Evolutionary conservation across 768 basidiomycete species (phyloP).

Genomic region (Steccherinum ochraceum): DNA sequence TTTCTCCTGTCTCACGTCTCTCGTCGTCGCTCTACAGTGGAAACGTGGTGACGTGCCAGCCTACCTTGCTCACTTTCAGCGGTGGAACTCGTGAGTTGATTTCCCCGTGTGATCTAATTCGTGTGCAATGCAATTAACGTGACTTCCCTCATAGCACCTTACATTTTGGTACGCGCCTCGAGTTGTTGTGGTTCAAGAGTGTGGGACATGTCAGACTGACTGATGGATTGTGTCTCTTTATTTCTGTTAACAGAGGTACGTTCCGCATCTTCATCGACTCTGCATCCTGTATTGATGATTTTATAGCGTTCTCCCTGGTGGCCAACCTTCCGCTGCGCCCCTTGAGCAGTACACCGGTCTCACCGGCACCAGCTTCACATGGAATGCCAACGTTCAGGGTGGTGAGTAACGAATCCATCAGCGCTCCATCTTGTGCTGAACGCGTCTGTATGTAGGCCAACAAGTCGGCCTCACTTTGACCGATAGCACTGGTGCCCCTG

Average conservation of each 20-base stretch:
- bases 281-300: too few relatives aligned
- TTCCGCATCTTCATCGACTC: too few relatives aligned
- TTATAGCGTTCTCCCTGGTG: constrained; percentile 49
- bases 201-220: neutral
- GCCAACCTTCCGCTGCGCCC: constrained; percentile 35
- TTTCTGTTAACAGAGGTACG: too few relatives aligned
- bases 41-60: constrained; percentile 43
- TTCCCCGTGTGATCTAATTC: too few relatives aligned
- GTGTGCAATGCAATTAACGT: too few relatives aligned
- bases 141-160: constrained; percentile 40
- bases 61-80: constrained; percentile 46
- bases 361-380: constrained; percentile 38
- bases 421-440: neutral
- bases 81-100: constrained; percentile 55
- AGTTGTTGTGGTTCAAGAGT: constrained; percentile 7
- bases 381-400: constrained; percentile 44
- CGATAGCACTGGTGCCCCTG: constrained; percentile 48
- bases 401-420: constrained; percentile 27
- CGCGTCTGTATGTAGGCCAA: constrained; percentile 30
- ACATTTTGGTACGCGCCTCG: constrained; percentile 53
- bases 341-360: constrained; percentile 41
- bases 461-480: constrained; percentile 51
- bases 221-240: too few relatives aligned
- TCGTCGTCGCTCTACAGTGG: constrained; percentile 25
- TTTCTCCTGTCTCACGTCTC: constrained; percentile 5